Evolutionary conservation across 1,139 yeast species (phyloP).

Genomic region (Yamadazyma membranifaciens): DNA sequence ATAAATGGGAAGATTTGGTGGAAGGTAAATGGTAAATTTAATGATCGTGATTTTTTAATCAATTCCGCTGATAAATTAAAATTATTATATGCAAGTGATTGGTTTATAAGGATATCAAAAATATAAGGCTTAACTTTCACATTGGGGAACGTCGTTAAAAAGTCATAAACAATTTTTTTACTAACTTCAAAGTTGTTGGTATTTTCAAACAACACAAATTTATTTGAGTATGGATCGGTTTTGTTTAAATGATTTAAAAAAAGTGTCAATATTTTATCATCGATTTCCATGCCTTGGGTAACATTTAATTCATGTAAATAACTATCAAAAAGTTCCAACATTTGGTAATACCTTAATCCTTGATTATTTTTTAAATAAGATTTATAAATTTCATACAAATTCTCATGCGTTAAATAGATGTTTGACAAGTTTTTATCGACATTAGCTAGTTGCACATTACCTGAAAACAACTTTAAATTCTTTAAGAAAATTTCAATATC

Average conservation of each 20-base stretch:
- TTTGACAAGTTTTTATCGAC: conserved; percentile 29
- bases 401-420: conserved; percentile 22
- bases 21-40: conserved; percentile 35
- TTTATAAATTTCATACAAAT: conserved; percentile 28
- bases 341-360: conserved; percentile 1
- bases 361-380: conserved; percentile 4
- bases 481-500: conserved; percentile 21
- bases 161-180: conserved; percentile 26
- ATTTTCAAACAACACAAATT: conserved; percentile 21
- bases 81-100: conserved; percentile 31
- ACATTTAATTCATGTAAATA: conserved; percentile 3
- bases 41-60: conserved; percentile 24
- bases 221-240: conserved; percentile 17
- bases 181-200: conserved; percentile 27
- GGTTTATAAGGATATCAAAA: conserved; percentile 31
- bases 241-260: conserved; percentile 31
- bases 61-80: conserved; percentile 33
- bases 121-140: conserved; percentile 20
- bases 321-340: conserved; percentile 6
- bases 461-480: conserved; percentile 25
- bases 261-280: conserved; percentile 30
- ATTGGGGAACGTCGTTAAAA: conserved; percentile 17
- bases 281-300: conserved; percentile 5
- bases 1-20: conserved; percentile 44
- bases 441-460: conserved; percentile 17